These are phyloP conservation scores for Aegilops sharonensis DNA, from an alignment of 176 grass and related monocot genomes.

Conservation along the genomic window DNA sequence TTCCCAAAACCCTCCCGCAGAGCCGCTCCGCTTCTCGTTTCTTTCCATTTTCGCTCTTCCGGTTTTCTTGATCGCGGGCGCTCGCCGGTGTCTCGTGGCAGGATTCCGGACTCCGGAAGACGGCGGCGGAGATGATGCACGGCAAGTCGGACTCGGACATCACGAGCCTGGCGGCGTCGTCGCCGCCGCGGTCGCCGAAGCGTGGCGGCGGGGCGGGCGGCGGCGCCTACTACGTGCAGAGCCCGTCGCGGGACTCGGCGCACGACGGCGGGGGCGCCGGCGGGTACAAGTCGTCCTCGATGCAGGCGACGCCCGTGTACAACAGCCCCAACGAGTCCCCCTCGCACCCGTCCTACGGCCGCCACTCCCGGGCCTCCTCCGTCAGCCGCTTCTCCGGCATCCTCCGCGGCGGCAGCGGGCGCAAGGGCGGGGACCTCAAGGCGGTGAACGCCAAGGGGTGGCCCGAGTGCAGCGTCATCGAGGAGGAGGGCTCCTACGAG, in stretches of 20 bases:
- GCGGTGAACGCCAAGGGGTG: constrained; percentile 79
- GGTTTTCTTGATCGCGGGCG: neutral
- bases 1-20: neutral
- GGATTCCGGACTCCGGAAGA: neutral
- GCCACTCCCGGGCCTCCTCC: constrained; percentile 77
- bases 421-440: constrained; percentile 23
- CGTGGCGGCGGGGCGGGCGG: constrained; percentile 45
- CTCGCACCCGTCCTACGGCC: constrained; percentile 85
- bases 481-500: constrained; percentile 83
- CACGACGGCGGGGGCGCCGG: constrained; percentile 57
- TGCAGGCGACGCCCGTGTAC: constrained; percentile 90
- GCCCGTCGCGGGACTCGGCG: constrained; percentile 85
- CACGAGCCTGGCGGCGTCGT: constrained; percentile 93
- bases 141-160: constrained; percentile 91
- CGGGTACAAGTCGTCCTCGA: constrained; percentile 93
- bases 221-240: constrained; percentile 87
- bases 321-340: constrained; percentile 96
- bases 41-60: neutral
- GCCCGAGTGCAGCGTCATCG: constrained; percentile 96
- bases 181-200: constrained; percentile 85
- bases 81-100: too few species aligned
- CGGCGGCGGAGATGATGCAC: constrained; percentile 55
- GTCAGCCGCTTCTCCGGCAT: constrained; percentile 91
- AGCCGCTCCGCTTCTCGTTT: neutral
- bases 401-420: constrained; percentile 44